These are phyloP conservation scores for Artemisia annua DNA, from an alignment of 129 eudicot species.

Conservation along the genomic window DNA sequence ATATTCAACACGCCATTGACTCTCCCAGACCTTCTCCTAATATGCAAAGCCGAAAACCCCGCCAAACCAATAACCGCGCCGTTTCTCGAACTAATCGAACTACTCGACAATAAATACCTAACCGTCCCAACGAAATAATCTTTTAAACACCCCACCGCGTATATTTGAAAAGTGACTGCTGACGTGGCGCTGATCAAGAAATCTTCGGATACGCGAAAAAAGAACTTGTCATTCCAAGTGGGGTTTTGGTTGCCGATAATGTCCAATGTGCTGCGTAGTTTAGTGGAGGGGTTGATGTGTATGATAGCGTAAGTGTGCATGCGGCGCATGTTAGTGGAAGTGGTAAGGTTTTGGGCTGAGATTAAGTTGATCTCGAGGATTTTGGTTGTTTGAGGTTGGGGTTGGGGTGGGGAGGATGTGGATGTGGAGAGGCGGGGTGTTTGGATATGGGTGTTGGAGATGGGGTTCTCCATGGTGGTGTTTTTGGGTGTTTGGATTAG, in stretches of 20 bases:
- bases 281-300: constrained; percentile 48
- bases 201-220: constrained; percentile 65
- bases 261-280: constrained; percentile 79
- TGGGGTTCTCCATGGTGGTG: too few species aligned
- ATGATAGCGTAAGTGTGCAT: constrained; percentile 82
- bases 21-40: constrained; percentile 83
- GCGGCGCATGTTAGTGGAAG: constrained; percentile 59
- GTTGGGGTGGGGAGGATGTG: too few species aligned
- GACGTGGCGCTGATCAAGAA: constrained; percentile 78
- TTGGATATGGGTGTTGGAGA: neutral
- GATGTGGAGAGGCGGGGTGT: neutral
- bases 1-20: constrained; percentile 81
- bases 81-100: constrained; percentile 27
- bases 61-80: constrained; percentile 48
- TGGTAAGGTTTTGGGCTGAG: constrained; percentile 81
- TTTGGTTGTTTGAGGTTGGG: constrained; percentile 23
- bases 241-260: constrained; percentile 76
- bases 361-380: constrained; percentile 89
- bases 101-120: constrained; percentile 63
- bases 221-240: constrained; percentile 92
- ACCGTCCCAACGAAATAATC: constrained; percentile 69
- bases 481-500: too few species aligned
- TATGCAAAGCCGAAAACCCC: constrained; percentile 68
- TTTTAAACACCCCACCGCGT: constrained; percentile 67
- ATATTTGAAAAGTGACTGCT: constrained; percentile 69